phyloP scores from a whole-genome alignment of 768 basidiomycete species.

The Pleurotus platypus region DNA sequence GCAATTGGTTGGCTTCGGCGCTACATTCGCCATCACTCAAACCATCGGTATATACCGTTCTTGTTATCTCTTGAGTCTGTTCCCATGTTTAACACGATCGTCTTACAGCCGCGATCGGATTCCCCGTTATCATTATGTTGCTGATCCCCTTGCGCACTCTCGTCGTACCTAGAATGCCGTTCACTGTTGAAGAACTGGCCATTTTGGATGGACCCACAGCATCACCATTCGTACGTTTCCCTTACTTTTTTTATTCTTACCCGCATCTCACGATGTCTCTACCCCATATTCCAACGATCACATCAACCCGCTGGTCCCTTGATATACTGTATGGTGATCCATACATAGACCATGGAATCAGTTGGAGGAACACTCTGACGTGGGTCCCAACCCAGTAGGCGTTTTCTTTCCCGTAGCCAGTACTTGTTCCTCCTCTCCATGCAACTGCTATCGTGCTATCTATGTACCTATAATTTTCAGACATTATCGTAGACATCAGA shows the following conservation, averaged over 20 bases:
- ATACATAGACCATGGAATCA: conserved; percentile 30
- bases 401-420: too few relatives aligned
- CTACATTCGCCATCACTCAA: conserved; percentile 88
- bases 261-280: conserved; percentile 19
- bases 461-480: neutral
- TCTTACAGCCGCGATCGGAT: conserved; percentile 80
- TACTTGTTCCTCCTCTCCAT: too few relatives aligned
- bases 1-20: conserved; percentile 81
- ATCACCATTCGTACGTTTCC: conserved; percentile 69
- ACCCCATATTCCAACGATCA: neutral
- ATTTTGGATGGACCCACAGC: conserved; percentile 91
- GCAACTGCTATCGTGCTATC: too few relatives aligned
- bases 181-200: conserved; percentile 72
- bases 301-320: neutral
- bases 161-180: conserved; percentile 71
- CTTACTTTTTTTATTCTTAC: neutral
- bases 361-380: conserved; percentile 26
- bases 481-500: neutral
- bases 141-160: conserved; percentile 73
- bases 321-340: neutral
- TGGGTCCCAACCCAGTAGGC: too few relatives aligned
- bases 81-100: conserved; percentile 7
- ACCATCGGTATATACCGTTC: conserved; percentile 57
- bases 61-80: conserved; percentile 26
- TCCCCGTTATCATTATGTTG: conserved; percentile 84